Evolutionary conservation across 257 asterid genomes (phyloP).

Genomic region (Solanum virginianum): DNA sequence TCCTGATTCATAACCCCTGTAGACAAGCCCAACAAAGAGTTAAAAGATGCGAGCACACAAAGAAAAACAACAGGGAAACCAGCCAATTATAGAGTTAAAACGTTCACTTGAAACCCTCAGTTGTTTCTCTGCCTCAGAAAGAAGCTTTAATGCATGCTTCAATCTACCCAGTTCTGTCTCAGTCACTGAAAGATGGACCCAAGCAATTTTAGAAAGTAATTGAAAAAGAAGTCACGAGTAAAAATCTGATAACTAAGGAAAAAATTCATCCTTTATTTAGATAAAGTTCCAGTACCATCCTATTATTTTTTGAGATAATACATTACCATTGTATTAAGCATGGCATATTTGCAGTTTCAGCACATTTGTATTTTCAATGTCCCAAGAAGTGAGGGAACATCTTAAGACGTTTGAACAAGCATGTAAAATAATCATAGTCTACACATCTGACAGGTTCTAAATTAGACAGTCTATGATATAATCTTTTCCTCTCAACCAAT

Average conservation of each 20-base stretch:
- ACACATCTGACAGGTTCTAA: not conserved
- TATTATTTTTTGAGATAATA: not conserved
- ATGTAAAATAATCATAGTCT: not conserved
- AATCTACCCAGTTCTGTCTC: slow-evolving; percentile 70
- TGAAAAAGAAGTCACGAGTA: not conserved
- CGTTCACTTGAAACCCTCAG: slow-evolving; percentile 77
- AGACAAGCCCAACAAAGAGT: not conserved
- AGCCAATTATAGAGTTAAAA: not conserved
- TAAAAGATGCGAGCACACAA: not conserved
- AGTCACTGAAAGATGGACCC: slow-evolving; percentile 42
- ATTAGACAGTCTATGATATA: not conserved
- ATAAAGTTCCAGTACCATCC: too few species aligned
- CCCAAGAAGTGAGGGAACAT: not conserved
- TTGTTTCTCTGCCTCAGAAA: slow-evolving; percentile 92
- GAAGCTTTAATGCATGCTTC: slow-evolving; percentile 73
- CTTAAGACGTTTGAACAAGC: not conserved
- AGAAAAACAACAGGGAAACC: not conserved
- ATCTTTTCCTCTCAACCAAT: not conserved
- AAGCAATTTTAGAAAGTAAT: not conserved
- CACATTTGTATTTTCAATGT: not conserved
- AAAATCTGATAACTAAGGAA: not conserved
- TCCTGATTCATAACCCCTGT: slow-evolving; percentile 93
- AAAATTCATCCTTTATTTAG: not conserved
- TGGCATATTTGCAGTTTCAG: not conserved
- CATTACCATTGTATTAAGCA: not conserved